Conservation (phyloP, 2,329 filamentous ascomycete species). For the Apiospora saccharicola region DNA sequence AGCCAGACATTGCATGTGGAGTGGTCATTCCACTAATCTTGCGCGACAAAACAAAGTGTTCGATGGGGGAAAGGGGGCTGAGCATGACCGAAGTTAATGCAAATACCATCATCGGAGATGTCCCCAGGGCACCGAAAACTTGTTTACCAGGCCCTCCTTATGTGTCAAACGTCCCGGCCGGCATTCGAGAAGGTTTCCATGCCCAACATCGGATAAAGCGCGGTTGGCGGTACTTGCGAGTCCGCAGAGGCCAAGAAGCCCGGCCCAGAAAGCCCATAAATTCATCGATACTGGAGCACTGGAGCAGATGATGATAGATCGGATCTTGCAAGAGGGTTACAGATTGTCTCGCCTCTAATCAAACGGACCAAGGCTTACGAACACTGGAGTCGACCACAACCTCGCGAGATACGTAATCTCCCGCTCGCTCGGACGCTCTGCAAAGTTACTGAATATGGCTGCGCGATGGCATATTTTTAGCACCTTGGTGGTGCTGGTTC, state of each 20-base stretch:
- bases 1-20: conserved; percentile 5
- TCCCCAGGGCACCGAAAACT: not conserved
- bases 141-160: conserved; percentile 3
- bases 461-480: not conserved
- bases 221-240: not conserved
- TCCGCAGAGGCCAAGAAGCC: not conserved
- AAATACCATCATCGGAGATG: conserved; percentile 3
- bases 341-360: conserved; percentile 7
- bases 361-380: not conserved
- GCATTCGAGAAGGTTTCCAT: conserved; percentile 8
- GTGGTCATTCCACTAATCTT: conserved; percentile 1
- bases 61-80: not conserved
- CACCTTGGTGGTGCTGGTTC: not conserved
- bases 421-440: not conserved
- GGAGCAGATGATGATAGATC: conserved; percentile 1
- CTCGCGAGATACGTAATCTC: not conserved
- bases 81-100: conserved; percentile 8
- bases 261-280: not conserved
- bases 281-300: not conserved
- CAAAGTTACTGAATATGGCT: not conserved
- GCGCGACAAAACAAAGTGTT: not conserved
- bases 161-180: conserved; percentile 6
- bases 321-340: conserved; percentile 6
- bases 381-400: not conserved
- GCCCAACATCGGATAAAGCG: not conserved